These are phyloP conservation scores for Trichoderma arundinaceum DNA, from an alignment of 2,329 filamentous ascomycete genomes.

Conservation along the genomic window DNA sequence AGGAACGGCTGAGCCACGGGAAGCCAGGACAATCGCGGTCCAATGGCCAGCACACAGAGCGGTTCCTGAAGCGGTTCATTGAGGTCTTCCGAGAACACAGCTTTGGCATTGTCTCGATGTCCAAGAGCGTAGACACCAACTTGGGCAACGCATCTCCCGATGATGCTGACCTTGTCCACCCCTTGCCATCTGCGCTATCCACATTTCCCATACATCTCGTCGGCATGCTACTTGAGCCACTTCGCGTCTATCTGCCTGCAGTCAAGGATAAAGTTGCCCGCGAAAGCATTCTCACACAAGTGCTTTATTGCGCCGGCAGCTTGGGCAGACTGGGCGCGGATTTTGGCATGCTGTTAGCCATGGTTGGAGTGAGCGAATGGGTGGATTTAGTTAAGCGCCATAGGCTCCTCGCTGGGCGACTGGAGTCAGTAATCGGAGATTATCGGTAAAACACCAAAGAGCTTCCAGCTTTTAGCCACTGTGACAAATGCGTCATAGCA, in stretches of 20 bases:
- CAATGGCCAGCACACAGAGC: conserved; percentile 88
- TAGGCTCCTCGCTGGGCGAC: conserved; percentile 77
- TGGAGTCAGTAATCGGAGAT: conserved; percentile 71
- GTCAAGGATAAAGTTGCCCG: conserved; percentile 79
- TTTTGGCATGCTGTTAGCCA: conserved; percentile 84
- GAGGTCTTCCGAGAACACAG: conserved; percentile 98
- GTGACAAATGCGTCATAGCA: conserved; percentile 21
- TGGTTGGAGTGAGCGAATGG: conserved; percentile 70
- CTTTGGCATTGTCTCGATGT: conserved; percentile 94
- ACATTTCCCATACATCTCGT: conserved; percentile 87
- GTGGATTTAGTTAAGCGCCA: conserved; percentile 88
- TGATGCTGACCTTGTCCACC: conserved; percentile 51
- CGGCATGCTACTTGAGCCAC: conserved; percentile 76
- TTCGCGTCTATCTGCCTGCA: conserved; percentile 78
- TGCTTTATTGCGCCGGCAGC: conserved; percentile 91
- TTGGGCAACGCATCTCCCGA: conserved; percentile 36
- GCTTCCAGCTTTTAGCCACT: conserved; percentile 3
- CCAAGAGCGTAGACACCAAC: conserved; percentile 74
- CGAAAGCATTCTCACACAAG: conserved; percentile 89
- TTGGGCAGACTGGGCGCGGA: conserved; percentile 88
- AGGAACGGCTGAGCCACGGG: conserved; percentile 66
- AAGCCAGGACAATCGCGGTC: conserved; percentile 58
- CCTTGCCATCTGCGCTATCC: conserved; percentile 75
- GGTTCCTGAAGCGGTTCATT: conserved; percentile 92
- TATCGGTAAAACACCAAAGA: conserved; percentile 42